Base-by-base conservation (phyloP, 108 stramenopile genomes). In the Discostella pseudostelligera region DNA sequence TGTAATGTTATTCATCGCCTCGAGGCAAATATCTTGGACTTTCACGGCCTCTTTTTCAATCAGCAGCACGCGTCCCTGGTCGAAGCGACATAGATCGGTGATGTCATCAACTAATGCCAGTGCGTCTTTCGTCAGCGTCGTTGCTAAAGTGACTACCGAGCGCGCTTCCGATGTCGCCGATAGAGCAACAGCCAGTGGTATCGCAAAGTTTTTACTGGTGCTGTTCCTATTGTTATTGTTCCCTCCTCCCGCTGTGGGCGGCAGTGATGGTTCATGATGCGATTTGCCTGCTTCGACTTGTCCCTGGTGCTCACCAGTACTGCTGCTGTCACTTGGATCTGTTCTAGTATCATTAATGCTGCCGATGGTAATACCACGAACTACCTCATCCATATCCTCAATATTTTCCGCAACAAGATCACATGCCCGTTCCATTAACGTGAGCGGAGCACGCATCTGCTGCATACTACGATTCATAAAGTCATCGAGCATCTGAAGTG, bases 401-500 rank as follows among this genome's bases (percentile, higher is more conserved):
- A 79, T 72, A 37, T 76, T 70, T 16, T 74, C 69, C 24, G 70
- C 40, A 2, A 79, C 63, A 19, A 79, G 42, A 24, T 51, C 62
- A 39, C 78, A 74, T 9, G 70, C 70, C 37, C 64, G 56, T 47
- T 79, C 78, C 68, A 76, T 67, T 14, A 80, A 55, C 29, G 53
- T 58, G 47, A 76, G 39, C 3, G 82, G 79, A 16, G 72, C 39
- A 25, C 79, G 69, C 70, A 83, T 79, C 61, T 68, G 74, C 13
- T 56, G 71, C 73, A 84, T 68, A 19, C 76, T 60, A 26, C 76
- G 44, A 50, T 76, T 80, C 70, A 80, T 83, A 65, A 83, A 83
- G 17, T 53, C 71, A 37, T 80, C 78, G 43, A 80, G 40, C 48
- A 74, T 55, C 20, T 63, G 45, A 8, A 59, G 59, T 0, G 62